These are phyloP conservation scores for Phylloporus arenicola DNA, from an alignment of 768 basidiomycete species.

Conservation along the genomic window DNA sequence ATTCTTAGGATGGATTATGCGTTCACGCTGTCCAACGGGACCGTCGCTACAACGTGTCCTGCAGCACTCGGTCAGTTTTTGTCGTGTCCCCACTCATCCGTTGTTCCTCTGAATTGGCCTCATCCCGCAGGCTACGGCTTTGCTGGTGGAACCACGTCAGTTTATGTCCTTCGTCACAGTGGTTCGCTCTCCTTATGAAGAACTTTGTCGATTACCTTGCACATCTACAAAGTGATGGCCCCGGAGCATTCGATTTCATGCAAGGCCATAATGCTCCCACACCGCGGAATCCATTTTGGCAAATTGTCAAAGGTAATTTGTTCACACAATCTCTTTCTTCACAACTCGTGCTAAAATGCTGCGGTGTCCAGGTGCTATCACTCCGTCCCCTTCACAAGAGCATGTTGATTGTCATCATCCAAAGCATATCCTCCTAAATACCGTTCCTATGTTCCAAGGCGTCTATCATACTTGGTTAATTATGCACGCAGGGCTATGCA, in stretches of 20 bases:
- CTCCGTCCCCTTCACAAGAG: conserved; percentile 54
- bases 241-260: conserved; percentile 72
- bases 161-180: not conserved
- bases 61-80: conserved; percentile 59
- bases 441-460: conserved; percentile 16
- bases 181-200: not conserved
- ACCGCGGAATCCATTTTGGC: conserved; percentile 75
- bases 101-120: not conserved
- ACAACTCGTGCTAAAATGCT: not conserved
- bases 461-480: conserved; percentile 15
- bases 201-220: not conserved
- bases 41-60: conserved; percentile 66
- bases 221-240: conserved; percentile 46
- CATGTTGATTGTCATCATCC: conserved; percentile 70
- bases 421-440: conserved; percentile 75
- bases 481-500: conserved; percentile 48
- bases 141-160: conserved; percentile 76
- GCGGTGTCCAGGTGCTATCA: conserved; percentile 35
- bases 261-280: conserved; percentile 65
- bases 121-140: conserved; percentile 55
- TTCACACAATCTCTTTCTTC: not conserved
- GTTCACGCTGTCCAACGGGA: conserved; percentile 63
- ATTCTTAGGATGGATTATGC: conserved; percentile 52
- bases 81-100: conserved; percentile 1
- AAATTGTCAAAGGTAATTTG: conserved; percentile 57